Conservation (phyloP, 2,329 filamentous ascomycete species). For the Colletotrichum truncatum region DNA sequence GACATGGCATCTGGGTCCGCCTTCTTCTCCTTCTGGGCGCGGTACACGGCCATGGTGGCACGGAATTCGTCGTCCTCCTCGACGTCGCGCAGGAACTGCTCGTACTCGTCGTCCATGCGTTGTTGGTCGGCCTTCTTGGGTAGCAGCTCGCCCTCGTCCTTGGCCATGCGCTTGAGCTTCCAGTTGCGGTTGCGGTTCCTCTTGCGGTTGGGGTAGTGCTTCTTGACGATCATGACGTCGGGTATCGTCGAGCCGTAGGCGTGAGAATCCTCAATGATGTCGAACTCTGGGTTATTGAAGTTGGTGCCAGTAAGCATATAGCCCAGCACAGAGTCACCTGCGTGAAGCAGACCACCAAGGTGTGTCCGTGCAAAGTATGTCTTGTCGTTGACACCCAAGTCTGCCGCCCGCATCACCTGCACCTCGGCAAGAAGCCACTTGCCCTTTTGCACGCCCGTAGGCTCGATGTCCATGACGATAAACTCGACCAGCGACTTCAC, state of each 20-base stretch:
- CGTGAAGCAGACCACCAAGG: constrained; percentile 83
- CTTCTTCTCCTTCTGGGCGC: constrained; percentile 65
- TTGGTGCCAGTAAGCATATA: constrained; percentile 90
- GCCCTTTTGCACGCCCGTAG: constrained; percentile 77
- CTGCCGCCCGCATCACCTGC: constrained; percentile 85
- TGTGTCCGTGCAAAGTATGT: constrained; percentile 94
- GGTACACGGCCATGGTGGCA: constrained; percentile 87
- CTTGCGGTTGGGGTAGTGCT: constrained; percentile 88
- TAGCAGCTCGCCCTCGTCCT: constrained; percentile 87
- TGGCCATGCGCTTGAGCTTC: constrained; percentile 93
- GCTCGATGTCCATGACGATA: constrained; percentile 93
- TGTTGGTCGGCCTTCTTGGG: constrained; percentile 90
- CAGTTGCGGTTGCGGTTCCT: constrained; percentile 87
- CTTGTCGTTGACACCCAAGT: constrained; percentile 85
- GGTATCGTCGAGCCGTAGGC: constrained; percentile 83
- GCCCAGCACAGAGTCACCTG: constrained; percentile 91
- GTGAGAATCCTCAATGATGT: constrained; percentile 81
- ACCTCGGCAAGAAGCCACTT: constrained; percentile 87
- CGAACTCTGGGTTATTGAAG: constrained; percentile 89
- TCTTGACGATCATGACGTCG: constrained; percentile 96
- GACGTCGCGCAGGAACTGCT: constrained; percentile 95
- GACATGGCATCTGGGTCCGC: constrained; percentile 72
- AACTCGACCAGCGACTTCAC: constrained; percentile 90
- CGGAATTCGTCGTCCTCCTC: constrained; percentile 94
- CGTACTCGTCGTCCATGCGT: constrained; percentile 90